phyloP scores from a whole-genome alignment of 768 basidiomycete genomes.

The Auriscalpium orientale region DNA sequence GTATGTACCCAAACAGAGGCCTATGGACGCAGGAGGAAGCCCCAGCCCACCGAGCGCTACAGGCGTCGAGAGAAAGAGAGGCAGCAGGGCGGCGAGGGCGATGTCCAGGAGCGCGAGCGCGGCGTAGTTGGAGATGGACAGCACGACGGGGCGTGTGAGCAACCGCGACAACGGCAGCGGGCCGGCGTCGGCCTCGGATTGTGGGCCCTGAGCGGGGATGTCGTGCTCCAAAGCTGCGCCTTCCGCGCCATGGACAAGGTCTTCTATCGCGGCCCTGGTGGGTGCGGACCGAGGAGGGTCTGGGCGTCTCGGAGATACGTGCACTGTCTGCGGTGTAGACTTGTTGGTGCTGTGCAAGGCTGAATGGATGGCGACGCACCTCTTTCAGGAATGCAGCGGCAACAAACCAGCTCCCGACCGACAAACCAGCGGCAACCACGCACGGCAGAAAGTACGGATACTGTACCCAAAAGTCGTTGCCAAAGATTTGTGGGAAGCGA shows the following conservation, averaged over 20 bases:
- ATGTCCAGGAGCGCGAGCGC: conserved; percentile 61
- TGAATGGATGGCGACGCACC: background rate
- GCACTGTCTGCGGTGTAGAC: background rate
- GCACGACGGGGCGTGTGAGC: conserved; percentile 46
- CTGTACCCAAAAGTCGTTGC: conserved; percentile 47
- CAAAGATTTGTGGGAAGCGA: conserved; percentile 57
- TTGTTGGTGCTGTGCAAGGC: background rate
- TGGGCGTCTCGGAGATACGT: background rate
- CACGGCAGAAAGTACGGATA: conserved; percentile 76
- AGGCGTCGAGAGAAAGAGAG: conserved; percentile 71
- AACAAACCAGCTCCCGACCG: conserved; percentile 45
- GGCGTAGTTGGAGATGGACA: conserved; percentile 60
- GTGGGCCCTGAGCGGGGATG: background rate
- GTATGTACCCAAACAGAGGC: conserved; percentile 51
- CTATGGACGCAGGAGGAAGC: conserved; percentile 54
- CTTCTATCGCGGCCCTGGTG: background rate
- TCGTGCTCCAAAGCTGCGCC: background rate
- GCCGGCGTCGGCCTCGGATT: conserved; percentile 18
- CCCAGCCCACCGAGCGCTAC: conserved; percentile 63
- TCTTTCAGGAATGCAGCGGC: conserved; percentile 41
- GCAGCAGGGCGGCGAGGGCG: conserved; percentile 54
- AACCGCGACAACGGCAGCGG: conserved; percentile 45
- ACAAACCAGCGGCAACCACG: conserved; percentile 55
- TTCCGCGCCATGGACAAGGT: background rate
- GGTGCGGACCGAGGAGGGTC: background rate